These are phyloP conservation scores for Rutstroemia sp. DNA, from an alignment of 2,329 filamentous ascomycete genomes.

Conservation along the genomic window DNA sequence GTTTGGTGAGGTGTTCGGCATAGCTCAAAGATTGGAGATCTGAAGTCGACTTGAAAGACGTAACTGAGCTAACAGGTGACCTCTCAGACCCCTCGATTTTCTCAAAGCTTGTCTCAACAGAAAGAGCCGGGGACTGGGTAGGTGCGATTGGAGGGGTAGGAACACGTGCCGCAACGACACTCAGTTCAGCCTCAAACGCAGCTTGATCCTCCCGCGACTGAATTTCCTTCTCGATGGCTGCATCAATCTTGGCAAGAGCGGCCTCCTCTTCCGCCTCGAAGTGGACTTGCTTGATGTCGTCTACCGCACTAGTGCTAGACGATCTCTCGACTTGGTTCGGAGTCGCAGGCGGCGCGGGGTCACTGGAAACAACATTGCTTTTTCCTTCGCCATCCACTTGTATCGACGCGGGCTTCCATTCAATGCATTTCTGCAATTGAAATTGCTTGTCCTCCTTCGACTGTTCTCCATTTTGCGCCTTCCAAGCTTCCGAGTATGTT, in stretches of 20 bases:
- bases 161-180: slow-evolving; percentile 25
- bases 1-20: slow-evolving; percentile 69
- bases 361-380: slow-evolving; percentile 12
- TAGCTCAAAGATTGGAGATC: slow-evolving; percentile 62
- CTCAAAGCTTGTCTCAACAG: slow-evolving; percentile 33
- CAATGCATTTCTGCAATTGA: slow-evolving; percentile 79
- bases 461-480: slow-evolving; percentile 62
- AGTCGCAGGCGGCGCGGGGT: slow-evolving; percentile 5
- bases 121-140: slow-evolving; percentile 22
- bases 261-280: slow-evolving; percentile 42
- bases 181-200: slow-evolving; percentile 29
- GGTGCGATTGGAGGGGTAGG: slow-evolving; percentile 23
- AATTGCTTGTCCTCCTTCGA: slow-evolving; percentile 88
- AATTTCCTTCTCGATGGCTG: slow-evolving; percentile 74
- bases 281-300: slow-evolving; percentile 26
- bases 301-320: slow-evolving; percentile 25
- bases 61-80: slow-evolving; percentile 46
- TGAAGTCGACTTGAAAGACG: slow-evolving; percentile 41
- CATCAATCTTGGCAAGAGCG: slow-evolving; percentile 74
- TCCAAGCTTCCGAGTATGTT: slow-evolving; percentile 86
- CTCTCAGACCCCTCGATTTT: slow-evolving; percentile 32
- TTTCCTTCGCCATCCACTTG: slow-evolving; percentile 21
- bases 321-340: slow-evolving; percentile 21
- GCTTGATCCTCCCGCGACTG: slow-evolving; percentile 39
- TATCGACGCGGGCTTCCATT: slow-evolving; percentile 63